Conservation (phyloP, 768 basidiomycete species). For the Mycena leptocephala region DNA sequence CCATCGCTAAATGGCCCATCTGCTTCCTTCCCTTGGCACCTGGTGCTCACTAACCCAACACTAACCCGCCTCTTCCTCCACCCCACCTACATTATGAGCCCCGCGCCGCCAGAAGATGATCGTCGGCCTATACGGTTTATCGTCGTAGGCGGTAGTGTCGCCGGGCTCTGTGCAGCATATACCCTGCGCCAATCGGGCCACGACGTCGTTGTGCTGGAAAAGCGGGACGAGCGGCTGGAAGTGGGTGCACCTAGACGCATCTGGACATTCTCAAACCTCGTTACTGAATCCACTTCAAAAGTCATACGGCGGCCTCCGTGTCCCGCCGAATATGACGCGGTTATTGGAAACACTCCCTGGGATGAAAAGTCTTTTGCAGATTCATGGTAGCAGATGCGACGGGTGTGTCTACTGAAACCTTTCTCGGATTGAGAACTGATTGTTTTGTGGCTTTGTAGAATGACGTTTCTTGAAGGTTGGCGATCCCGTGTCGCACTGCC, state of each 20-base stretch:
- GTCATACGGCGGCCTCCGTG: constrained; percentile 19
- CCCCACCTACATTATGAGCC: background rate
- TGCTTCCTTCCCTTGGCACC: background rate
- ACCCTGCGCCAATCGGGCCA: background rate
- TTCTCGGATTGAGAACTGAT: background rate
- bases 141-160: background rate
- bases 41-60: too few species aligned
- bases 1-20: too few species aligned
- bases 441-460: background rate
- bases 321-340: constrained; percentile 37
- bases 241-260: background rate
- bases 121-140: background rate
- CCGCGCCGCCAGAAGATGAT: background rate
- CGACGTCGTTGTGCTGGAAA: background rate
- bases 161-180: background rate
- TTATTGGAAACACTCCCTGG: constrained; percentile 27
- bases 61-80: background rate
- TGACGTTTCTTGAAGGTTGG: background rate
- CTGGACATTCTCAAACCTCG: too few species aligned
- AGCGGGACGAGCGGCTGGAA: background rate
- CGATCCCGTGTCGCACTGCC: background rate
- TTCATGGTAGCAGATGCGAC: background rate
- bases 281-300: background rate
- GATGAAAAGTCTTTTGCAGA: constrained; percentile 1
- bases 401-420: background rate